Base-by-base conservation (phyloP, 2,329 filamentous ascomycete species). In the Calonectria montana region DNA sequence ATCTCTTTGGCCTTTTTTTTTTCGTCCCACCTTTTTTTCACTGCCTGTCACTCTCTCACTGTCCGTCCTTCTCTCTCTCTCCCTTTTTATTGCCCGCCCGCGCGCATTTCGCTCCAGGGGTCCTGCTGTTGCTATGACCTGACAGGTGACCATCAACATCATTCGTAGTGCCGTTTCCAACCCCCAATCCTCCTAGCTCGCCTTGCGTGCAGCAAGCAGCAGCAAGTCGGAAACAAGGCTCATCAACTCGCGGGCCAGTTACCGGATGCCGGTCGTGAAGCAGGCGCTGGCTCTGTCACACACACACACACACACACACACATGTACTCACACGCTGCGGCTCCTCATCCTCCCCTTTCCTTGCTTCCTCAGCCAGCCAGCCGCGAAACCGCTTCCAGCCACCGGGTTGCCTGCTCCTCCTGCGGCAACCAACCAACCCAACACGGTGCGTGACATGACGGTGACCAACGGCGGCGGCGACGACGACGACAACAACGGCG, bases 101-200 rank as follows among this genome's bases (percentile, higher is more conserved):
- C 16, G 50, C 50, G 29, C 50, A 12, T 3, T 18, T 10, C 9
- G 29, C 29, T 31, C 9, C 25, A 21, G 48, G 48, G 48, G 18
- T 18, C 48, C n/a, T 37, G 29, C 31, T 27, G 50, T 37, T 55
- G 29, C 50, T 55, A 55, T 55, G 50, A 55, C 50, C 50, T 37
- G 50, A 55, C 50, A 55, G 29, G 50, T 55, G 50, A 55, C 50
- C 50, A 55, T 55, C 50, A 55, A 55, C 50, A 55, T 55, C 50
- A 37, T 55, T 55, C 50, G 50, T 55, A 55, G 50, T 55, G 50
- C 29, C 50, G 29, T 55, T 55, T 55, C 50, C 50, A 55, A 35
- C 47, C 50, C 29, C 18, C 10, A 4, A 18, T 18, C 48, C 48
- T n/a, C 18, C n/a, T 23, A 57, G 50, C 45, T 15, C 45, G 29